Percentiles rank a stretch among this genome's conserved stretches.
These are phyloP conservation scores for Coemansia sp. DNA, from an alignment of 192 early-diverging fungal species.

Conservation along the genomic window DNA sequence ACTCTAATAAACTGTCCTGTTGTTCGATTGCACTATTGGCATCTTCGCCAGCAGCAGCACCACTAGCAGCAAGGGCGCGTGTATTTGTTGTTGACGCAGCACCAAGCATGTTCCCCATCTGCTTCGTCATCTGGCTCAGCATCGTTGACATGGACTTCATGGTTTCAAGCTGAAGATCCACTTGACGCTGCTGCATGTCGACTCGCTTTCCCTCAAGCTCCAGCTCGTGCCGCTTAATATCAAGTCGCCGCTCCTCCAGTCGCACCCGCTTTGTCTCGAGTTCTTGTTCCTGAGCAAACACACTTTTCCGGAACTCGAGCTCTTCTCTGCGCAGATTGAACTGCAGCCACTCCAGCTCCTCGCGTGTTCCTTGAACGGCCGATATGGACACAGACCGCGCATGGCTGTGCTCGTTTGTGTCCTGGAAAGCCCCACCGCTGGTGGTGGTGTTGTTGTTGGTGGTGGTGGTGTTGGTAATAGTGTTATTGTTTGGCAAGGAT, in stretches of 20 bases:
- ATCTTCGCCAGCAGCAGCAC: background rate
- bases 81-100: background rate
- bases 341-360: conserved; percentile 54
- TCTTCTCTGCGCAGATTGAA: conserved; percentile 52
- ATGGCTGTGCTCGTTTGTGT: conserved; percentile 13
- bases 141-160: conserved; percentile 23
- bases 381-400: background rate
- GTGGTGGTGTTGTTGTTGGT: too few relatives aligned
- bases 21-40: background rate
- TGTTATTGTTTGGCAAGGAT: too few relatives aligned
- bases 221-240: conserved; percentile 34
- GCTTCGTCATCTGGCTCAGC: conserved; percentile 29
- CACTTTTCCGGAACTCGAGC: conserved; percentile 47
- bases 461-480: conserved; percentile 7
- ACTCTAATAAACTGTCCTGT: background rate
- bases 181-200: conserved; percentile 25
- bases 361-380: conserved; percentile 27
- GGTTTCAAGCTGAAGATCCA: conserved; percentile 44
- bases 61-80: too few relatives aligned
- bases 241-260: conserved; percentile 41
- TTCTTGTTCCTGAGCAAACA: conserved; percentile 43
- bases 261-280: conserved; percentile 36
- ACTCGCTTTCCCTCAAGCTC: conserved; percentile 41
- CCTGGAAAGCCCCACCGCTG: conserved; percentile 23
- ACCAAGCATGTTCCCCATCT: conserved; percentile 11